Conservation (phyloP, 768 basidiomycete species). For the Fomitopsis pulvina region DNA sequence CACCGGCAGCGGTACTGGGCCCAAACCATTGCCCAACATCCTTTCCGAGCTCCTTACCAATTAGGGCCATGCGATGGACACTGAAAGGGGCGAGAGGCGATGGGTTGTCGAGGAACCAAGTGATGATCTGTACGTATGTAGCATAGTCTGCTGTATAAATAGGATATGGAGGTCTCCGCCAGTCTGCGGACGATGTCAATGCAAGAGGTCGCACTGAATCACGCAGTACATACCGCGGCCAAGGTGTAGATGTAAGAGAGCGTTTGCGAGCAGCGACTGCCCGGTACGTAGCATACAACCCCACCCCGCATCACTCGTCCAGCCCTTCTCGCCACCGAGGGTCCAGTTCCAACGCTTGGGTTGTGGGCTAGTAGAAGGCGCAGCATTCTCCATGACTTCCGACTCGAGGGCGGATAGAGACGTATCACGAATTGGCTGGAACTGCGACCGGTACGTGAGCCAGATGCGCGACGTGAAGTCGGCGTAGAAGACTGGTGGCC, state of each 20-base stretch:
- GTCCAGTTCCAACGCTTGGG: slow-evolving; percentile 59
- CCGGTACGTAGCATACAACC: slow-evolving; percentile 90
- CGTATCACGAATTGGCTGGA: slow-evolving; percentile 70
- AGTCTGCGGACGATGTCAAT: slow-evolving; percentile 45
- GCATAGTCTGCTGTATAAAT: slow-evolving; percentile 63
- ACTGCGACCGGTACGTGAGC: slow-evolving; percentile 90
- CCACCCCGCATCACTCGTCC: slow-evolving; percentile 85
- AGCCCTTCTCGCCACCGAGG: slow-evolving; percentile 61
- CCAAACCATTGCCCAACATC: slow-evolving; percentile 98
- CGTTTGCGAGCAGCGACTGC: slow-evolving; percentile 76
- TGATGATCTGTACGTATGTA: slow-evolving; percentile 83
- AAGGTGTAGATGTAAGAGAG: slow-evolving; percentile 68
- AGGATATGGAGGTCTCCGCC: slow-evolving; percentile 68
- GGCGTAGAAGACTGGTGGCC: slow-evolving; percentile 79
- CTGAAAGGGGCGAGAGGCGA: slow-evolving; percentile 82
- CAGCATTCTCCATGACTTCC: slow-evolving; percentile 19
- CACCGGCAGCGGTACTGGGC: slow-evolving; percentile 94
- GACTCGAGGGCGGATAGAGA: slow-evolving; percentile 37
- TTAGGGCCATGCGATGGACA: slow-evolving; percentile 92
- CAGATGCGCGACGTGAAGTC: slow-evolving; percentile 88
- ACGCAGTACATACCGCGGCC: slow-evolving; percentile 49
- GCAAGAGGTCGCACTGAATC: not conserved
- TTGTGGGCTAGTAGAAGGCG: slow-evolving; percentile 32
- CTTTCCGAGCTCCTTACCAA: slow-evolving; percentile 91
- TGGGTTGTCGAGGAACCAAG: slow-evolving; percentile 94